A percentile compares a stretch with the other conserved stretches of the same genome.
Conservation (phyloP, 148 eudicot species). For the Silene uniflora region DNA sequence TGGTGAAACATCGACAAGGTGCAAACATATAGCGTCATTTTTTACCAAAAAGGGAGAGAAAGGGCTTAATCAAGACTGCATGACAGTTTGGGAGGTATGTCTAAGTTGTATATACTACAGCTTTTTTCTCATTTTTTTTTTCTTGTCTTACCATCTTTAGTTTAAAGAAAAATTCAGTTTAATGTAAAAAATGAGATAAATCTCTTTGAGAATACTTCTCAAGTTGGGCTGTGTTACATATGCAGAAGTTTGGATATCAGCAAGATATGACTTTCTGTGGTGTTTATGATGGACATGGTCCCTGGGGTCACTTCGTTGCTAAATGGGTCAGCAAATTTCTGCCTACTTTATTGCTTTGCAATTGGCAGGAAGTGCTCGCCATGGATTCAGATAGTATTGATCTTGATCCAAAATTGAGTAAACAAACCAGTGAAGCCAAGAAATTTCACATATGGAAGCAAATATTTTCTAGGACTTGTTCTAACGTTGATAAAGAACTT, state of each 20-base stretch:
- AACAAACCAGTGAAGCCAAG: constrained; percentile 17
- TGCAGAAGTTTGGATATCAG: constrained; percentile 76
- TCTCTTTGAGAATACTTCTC: background rate
- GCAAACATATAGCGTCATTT: constrained; percentile 33
- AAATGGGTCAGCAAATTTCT: constrained; percentile 59
- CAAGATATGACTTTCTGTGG: constrained; percentile 82
- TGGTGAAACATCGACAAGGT: constrained; percentile 31
- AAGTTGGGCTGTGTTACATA: background rate
- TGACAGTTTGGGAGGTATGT: constrained; percentile 68
- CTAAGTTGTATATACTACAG: background rate
- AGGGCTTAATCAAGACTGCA: constrained; percentile 68
- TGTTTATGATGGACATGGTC: constrained; percentile 92
- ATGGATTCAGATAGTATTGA: constrained; percentile 25
- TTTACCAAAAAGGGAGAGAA: constrained; percentile 66
- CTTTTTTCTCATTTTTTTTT: background rate
- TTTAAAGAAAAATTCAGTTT: background rate
- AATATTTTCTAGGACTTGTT: constrained; percentile 54
- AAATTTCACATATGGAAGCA: constrained; percentile 55
- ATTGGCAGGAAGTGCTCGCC: constrained; percentile 66
- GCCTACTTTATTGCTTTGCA: constrained; percentile 61
- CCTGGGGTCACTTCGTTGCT: constrained; percentile 87
- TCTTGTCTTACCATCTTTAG: background rate
- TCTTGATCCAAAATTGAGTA: constrained; percentile 17
- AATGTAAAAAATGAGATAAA: background rate
- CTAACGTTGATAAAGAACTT: constrained; percentile 63